Conservation (phyloP, 2,329 filamentous ascomycete genomes). For the Pseudogymnoascus sp. region DNA sequence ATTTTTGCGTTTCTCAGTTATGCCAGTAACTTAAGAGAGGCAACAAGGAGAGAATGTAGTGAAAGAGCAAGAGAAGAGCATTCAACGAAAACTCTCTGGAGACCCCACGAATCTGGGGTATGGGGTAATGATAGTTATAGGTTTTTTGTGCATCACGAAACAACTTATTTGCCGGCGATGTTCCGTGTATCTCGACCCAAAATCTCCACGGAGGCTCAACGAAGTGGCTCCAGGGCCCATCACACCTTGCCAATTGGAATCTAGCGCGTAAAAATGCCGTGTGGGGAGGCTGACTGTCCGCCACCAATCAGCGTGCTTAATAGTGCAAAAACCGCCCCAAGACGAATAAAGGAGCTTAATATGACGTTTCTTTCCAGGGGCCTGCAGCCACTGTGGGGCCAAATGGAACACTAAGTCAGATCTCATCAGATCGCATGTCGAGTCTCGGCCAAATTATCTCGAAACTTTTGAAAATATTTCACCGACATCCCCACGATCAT, state of each 20-base stretch:
- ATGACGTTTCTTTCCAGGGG: slow-evolving; percentile 1
- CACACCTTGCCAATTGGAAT: neutral
- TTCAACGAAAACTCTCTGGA: neutral
- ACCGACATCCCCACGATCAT: neutral
- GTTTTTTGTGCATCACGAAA: slow-evolving; percentile 1
- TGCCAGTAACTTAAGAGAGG: neutral
- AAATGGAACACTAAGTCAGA: neutral
- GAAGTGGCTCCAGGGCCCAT: neutral
- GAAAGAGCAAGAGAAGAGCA: neutral
- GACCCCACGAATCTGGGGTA: slow-evolving; percentile 8
- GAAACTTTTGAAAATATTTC: neutral
- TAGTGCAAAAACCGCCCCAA: neutral
- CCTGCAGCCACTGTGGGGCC: neutral
- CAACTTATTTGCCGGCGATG: neutral
- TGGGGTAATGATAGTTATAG: slow-evolving; percentile 5
- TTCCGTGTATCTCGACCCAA: neutral
- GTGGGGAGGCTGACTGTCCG: neutral
- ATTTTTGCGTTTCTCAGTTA: neutral
- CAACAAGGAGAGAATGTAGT: neutral
- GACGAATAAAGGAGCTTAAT: neutral
- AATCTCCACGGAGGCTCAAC: slow-evolving; percentile 1
- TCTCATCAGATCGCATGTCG: neutral
- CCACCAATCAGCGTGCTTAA: neutral
- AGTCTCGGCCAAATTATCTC: slow-evolving; percentile 4
- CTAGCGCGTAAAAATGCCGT: neutral